Evolutionary conservation across 2,329 filamentous ascomycete species (phyloP), one percentile per base, ranked within the genome.

Genomic region (Hymenoscyphus linearis): DNA sequence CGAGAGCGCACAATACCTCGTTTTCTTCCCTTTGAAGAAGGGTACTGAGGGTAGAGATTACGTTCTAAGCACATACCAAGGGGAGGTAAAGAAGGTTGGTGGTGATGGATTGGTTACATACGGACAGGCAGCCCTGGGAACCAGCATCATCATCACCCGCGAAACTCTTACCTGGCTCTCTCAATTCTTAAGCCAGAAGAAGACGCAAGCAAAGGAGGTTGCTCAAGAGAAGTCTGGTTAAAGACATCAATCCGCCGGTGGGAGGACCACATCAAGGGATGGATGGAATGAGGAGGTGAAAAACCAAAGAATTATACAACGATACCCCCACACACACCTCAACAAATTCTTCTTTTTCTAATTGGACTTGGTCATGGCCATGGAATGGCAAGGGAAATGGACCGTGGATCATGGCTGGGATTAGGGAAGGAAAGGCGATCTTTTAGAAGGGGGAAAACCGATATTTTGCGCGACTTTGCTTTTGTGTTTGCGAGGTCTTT

Each of bases 61-160:
- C 67, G 78, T 88, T 63, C 71, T 83, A 59, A 74, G 77, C 59
- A 76, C 85, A 62, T 89, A 85, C 73, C 76, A 76, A 61, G 74
- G 78, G 61, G 83, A 88, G 75, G 78, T 79, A 66, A 86, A 86
- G 78, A 87, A 85, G 77, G 80, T 80, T 47, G 83, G 85, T 53
- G 83, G 84, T 65, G 82, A 87, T 35, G 85, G 85, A 53, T 72
- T 88, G 37, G 77, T 91, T n/a, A 82, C 85, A 3, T 82, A 83
- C 63, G 83, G 86, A 70, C 91, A 89, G 80, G 90, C 90, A 12
- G 76, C 85, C 14, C 78, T 91, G 66, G 83, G 82, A 57, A 90
- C 89, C 14, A 82, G 83, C 26, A 77, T 91, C 55, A 80, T 90
- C 55, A 79, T 92, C 56, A 84, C 84, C 55, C 82, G 81, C 66